A percentile compares a stretch with the other conserved stretches of the same genome.
Conservation (phyloP, 129 eudicot species). For the Tagetes patula region DNA sequence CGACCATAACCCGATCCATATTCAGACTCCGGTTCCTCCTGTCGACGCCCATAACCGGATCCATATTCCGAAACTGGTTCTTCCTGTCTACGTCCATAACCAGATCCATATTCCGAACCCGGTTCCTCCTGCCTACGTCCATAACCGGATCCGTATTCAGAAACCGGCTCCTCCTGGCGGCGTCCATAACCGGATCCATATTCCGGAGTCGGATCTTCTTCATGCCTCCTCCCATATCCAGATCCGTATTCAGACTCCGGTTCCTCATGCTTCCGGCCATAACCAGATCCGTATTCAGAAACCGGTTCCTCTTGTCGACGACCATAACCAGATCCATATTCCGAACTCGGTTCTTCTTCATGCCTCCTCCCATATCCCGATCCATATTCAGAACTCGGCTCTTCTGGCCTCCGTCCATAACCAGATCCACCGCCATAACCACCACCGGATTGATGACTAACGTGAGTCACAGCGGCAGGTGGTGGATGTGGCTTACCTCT, state of each 20-base stretch:
- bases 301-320: constrained; percentile 7
- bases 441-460: constrained; percentile 15
- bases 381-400: constrained; percentile 45
- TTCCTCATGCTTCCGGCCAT: neutral
- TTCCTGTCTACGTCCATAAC: constrained; percentile 29
- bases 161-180: constrained; percentile 12
- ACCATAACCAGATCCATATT: constrained; percentile 35
- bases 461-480: constrained; percentile 20
- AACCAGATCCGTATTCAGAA: constrained; percentile 37
- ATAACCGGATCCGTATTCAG: constrained; percentile 57
- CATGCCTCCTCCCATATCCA: constrained; percentile 20
- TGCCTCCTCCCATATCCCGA: constrained; percentile 45
- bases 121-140: constrained; percentile 40
- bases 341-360: constrained; percentile 26
- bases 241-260: constrained; percentile 30
- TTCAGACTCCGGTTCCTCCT: constrained; percentile 16
- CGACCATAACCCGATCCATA: constrained; percentile 41
- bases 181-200: constrained; percentile 58
- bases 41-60: constrained; percentile 19
- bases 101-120: constrained; percentile 30
- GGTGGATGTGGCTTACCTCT: constrained; percentile 44
- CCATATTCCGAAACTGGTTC: constrained; percentile 36
- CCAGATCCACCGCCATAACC: constrained; percentile 39
- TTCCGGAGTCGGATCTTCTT: constrained; percentile 23
- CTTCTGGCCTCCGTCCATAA: constrained; percentile 38